Conservation (phyloP, 2,329 filamentous ascomycete genomes). For the Trichoderma koningii region DNA sequence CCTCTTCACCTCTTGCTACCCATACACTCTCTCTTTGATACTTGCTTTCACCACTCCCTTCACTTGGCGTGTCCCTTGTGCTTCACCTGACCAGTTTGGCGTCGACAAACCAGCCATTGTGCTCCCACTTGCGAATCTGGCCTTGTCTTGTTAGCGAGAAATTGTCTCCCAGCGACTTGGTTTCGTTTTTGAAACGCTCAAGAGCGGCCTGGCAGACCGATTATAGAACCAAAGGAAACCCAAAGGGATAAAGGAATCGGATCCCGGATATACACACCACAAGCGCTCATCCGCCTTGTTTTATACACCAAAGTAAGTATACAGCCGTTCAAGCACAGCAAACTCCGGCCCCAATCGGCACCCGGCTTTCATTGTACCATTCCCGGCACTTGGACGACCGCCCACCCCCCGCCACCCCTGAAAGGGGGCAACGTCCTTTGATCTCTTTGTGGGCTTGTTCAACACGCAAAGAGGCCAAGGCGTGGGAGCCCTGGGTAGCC, state of each 20-base stretch:
- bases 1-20: neutral
- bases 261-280: neutral
- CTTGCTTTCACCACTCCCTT: slow-evolving; percentile 6
- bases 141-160: slow-evolving; percentile 17
- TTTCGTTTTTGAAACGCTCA: neutral
- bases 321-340: slow-evolving; percentile 12
- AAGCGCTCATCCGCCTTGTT: neutral
- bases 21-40: slow-evolving; percentile 6
- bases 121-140: slow-evolving; percentile 1
- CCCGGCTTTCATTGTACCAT: slow-evolving; percentile 1
- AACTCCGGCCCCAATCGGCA: slow-evolving; percentile 5
- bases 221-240: neutral
- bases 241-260: slow-evolving; percentile 1
- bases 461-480: slow-evolving; percentile 9
- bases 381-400: slow-evolving; percentile 10
- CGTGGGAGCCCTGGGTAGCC: slow-evolving; percentile 6
- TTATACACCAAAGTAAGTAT: slow-evolving; percentile 19
- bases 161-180: slow-evolving; percentile 1
- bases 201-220: neutral
- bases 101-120: neutral
- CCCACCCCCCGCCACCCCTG: neutral
- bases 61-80: slow-evolving; percentile 19
- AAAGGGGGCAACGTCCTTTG: neutral
- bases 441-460: slow-evolving; percentile 12
- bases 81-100: slow-evolving; percentile 5